phyloP scores from a whole-genome alignment of 805 yeast species.

The Pichia phayaonensis region DNA sequence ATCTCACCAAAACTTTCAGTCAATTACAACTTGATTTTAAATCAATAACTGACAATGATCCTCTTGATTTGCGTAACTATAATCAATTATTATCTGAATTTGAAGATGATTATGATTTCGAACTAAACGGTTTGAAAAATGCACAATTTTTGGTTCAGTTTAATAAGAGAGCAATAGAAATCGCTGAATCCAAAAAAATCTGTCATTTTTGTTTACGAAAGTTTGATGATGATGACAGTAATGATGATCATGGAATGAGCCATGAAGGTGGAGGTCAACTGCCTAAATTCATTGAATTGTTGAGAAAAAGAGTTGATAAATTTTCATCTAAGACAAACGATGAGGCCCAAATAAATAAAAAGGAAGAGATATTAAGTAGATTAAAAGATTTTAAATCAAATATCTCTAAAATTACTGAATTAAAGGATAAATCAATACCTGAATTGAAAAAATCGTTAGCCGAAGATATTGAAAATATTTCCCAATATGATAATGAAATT shows the following conservation, averaged over 20 bases:
- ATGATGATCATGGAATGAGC: not conserved
- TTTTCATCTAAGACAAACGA: constrained; percentile 12
- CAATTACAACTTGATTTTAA: constrained; percentile 8
- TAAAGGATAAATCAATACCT: constrained; percentile 25
- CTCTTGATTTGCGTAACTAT: constrained; percentile 38
- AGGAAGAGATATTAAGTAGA: constrained; percentile 23
- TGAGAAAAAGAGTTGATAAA: constrained; percentile 19
- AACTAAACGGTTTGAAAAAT: constrained; percentile 60
- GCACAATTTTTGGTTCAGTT: constrained; percentile 62
- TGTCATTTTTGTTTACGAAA: constrained; percentile 71
- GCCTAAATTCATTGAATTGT: constrained; percentile 18
- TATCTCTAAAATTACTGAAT: constrained; percentile 20
- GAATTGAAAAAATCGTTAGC: not conserved
- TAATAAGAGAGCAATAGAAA: constrained; percentile 58
- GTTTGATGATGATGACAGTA: constrained; percentile 35
- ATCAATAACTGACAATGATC: constrained; percentile 29
- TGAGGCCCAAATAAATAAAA: constrained; percentile 16
- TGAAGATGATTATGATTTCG: constrained; percentile 54
- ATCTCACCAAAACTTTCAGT: not conserved
- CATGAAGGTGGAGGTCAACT: constrained; percentile 6
- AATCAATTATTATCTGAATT: constrained; percentile 41
- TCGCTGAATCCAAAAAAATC: constrained; percentile 47
- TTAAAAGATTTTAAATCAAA: constrained; percentile 24
- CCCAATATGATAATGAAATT: not conserved
- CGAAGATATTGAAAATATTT: not conserved